These are phyloP conservation scores for Echria macrotheca DNA, from an alignment of 495 filamentous ascomycete genomes.

Conservation along the genomic window DNA sequence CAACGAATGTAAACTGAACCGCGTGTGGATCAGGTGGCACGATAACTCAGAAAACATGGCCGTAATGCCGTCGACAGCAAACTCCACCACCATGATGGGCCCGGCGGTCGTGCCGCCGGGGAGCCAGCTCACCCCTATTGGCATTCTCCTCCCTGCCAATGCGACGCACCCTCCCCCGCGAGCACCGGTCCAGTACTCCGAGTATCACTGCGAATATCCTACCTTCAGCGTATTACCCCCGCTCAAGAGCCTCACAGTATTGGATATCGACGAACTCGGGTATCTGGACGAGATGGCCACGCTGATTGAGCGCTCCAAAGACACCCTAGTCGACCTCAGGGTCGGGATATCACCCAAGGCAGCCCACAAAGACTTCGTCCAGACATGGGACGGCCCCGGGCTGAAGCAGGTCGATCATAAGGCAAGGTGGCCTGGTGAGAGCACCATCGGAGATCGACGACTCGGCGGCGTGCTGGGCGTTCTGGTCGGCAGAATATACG, in stretches of 20 bases:
- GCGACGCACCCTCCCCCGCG: constrained; percentile 20
- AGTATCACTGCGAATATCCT: constrained; percentile 65
- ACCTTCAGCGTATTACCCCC: constrained; percentile 81
- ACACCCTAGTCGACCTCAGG: constrained; percentile 65
- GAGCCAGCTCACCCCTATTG: constrained; percentile 39
- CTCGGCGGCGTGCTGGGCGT: constrained; percentile 73
- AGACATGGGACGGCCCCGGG: constrained; percentile 53
- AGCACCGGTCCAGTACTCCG: constrained; percentile 31
- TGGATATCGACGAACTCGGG: constrained; percentile 82
- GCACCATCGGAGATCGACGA: constrained; percentile 39
- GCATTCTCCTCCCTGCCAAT: constrained; percentile 32
- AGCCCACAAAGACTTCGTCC: constrained; percentile 50
- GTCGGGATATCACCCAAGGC: constrained; percentile 69
- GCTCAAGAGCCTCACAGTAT: constrained; percentile 71
- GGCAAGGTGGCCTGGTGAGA: constrained; percentile 46
- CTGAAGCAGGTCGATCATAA: constrained; percentile 55
- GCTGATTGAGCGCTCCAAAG: constrained; percentile 68
- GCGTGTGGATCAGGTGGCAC: constrained; percentile 87
- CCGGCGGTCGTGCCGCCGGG: constrained; percentile 33
- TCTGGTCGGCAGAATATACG: constrained; percentile 59
- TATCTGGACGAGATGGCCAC: constrained; percentile 88
- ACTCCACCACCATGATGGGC: constrained; percentile 23
- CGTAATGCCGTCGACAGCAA: constrained; percentile 16
- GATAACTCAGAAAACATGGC: constrained; percentile 56
- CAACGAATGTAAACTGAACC: constrained; percentile 63